Evolutionary conservation across 108 stramenopile species (phyloP).

Genomic region (Cyclostephanos tholiformis): DNA sequence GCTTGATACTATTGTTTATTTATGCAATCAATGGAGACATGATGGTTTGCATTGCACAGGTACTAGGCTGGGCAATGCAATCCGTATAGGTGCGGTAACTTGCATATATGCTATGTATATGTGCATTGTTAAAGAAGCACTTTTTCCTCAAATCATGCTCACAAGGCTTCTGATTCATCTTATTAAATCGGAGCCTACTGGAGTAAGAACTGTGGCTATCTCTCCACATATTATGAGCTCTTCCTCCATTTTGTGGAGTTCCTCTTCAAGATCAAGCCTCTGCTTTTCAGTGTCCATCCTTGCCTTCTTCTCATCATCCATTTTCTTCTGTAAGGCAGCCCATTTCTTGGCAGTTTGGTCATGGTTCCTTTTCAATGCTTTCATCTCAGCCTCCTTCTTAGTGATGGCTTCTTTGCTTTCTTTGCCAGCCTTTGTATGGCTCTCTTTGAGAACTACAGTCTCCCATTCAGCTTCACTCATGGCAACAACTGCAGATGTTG

Average conservation of each 20-base stretch:
- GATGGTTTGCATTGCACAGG: too few relatives aligned
- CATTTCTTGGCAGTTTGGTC: slow-evolving; percentile 72
- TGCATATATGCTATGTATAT: too few relatives aligned
- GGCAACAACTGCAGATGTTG: background rate
- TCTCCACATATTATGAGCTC: slow-evolving; percentile 85
- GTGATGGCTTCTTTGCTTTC: slow-evolving; percentile 46
- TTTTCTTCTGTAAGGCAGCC: slow-evolving; percentile 60
- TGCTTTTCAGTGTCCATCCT: slow-evolving; percentile 68
- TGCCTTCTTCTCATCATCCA: slow-evolving; percentile 72
- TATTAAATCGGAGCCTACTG: too few relatives aligned
- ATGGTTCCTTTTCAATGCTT: slow-evolving; percentile 47
- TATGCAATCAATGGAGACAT: too few relatives aligned
- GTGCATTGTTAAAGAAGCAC: too few relatives aligned
- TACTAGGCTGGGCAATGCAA: too few relatives aligned
- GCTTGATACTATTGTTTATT: too few relatives aligned
- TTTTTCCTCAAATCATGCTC: too few relatives aligned
- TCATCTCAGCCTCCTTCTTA: slow-evolving; percentile 48
- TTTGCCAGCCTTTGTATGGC: slow-evolving; percentile 26
- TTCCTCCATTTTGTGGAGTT: slow-evolving; percentile 85
- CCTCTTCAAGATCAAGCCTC: slow-evolving; percentile 55
- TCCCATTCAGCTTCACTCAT: slow-evolving; percentile 8
- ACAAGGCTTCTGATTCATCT: too few relatives aligned
- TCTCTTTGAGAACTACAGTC: slow-evolving; percentile 23
- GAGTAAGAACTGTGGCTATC: too few relatives aligned
- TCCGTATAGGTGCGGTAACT: too few relatives aligned